Percentiles rank a stretch among this genome's conserved stretches.
Evolutionary conservation across 2,329 filamentous ascomycete genomes (phyloP).

Genomic region (Fusarium mangiferae): DNA sequence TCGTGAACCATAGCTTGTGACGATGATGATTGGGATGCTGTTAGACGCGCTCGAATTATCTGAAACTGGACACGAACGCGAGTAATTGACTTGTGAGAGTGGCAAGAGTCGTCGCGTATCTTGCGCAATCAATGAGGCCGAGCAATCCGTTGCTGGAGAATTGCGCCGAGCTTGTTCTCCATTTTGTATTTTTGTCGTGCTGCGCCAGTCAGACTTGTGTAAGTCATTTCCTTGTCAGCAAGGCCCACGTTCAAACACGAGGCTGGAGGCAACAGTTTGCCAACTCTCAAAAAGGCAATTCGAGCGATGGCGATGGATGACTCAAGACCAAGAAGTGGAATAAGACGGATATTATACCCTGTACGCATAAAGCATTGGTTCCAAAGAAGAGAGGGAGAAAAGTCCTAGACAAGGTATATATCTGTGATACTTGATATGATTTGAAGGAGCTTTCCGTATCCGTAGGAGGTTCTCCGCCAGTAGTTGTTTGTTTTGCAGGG

Average conservation of each 20-base stretch:
- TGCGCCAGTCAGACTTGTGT: slow-evolving; percentile 13
- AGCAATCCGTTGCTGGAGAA: slow-evolving; percentile 16
- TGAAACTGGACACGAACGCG: slow-evolving; percentile 10
- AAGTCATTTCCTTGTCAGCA: slow-evolving; percentile 36
- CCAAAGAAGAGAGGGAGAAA: background rate
- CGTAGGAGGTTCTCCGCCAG: slow-evolving; percentile 16
- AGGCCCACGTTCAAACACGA: slow-evolving; percentile 24
- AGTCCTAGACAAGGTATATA: background rate
- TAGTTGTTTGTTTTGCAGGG: slow-evolving; percentile 8
- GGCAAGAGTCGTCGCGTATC: slow-evolving; percentile 30
- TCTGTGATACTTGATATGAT: slow-evolving; percentile 1
- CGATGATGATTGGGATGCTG: background rate
- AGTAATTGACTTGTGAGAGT: slow-evolving; percentile 8
- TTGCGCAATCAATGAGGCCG: slow-evolving; percentile 27
- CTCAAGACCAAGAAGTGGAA: background rate
- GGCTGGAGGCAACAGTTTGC: slow-evolving; percentile 13
- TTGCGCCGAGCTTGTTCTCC: background rate
- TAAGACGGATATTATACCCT: slow-evolving; percentile 13
- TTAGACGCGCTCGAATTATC: background rate
- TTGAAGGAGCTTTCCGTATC: slow-evolving; percentile 19
- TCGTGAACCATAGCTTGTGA: background rate
- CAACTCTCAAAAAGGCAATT: background rate
- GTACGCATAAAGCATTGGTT: background rate
- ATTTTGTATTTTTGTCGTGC: background rate
- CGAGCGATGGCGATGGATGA: slow-evolving; percentile 6